These are phyloP conservation scores for Thelonectria blattea DNA, from an alignment of 2,329 filamentous ascomycete species.

Conservation along the genomic window DNA sequence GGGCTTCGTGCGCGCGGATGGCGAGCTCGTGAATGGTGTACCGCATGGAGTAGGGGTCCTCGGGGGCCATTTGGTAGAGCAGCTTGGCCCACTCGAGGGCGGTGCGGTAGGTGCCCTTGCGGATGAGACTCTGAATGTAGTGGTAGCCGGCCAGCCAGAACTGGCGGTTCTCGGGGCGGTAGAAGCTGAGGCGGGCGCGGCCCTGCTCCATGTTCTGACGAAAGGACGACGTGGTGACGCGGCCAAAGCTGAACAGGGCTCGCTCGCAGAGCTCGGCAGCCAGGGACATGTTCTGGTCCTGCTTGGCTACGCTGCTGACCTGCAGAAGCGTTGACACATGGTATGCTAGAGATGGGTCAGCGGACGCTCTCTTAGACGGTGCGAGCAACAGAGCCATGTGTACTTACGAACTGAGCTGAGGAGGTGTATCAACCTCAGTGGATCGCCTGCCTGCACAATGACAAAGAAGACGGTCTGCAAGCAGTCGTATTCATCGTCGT, in stretches of 20 bases:
- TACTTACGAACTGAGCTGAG: constrained; percentile 54
- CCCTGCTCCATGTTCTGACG: constrained; percentile 76
- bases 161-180: constrained; percentile 85
- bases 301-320: constrained; percentile 88
- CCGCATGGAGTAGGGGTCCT: constrained; percentile 83
- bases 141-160: constrained; percentile 90
- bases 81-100: constrained; percentile 94
- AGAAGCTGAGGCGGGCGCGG: constrained; percentile 80
- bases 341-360: constrained; percentile 62
- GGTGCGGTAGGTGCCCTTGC: constrained; percentile 93
- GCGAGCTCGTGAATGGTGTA: constrained; percentile 85
- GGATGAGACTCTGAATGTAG: constrained; percentile 83
- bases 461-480: constrained; percentile 78
- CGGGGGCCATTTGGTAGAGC: constrained; percentile 74
- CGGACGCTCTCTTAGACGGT: neutral
- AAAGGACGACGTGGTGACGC: constrained; percentile 84
- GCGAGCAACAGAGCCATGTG: neutral
- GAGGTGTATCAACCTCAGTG: constrained; percentile 79
- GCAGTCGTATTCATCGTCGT: constrained; percentile 75
- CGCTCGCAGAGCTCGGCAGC: constrained; percentile 88
- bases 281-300: constrained; percentile 86
- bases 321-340: constrained; percentile 94
- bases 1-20: constrained; percentile 77
- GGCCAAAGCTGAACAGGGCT: constrained; percentile 91
- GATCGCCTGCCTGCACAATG: constrained; percentile 83